Conservation (phyloP, 805 yeast species). For the Wickerhamomyces bovis region DNA sequence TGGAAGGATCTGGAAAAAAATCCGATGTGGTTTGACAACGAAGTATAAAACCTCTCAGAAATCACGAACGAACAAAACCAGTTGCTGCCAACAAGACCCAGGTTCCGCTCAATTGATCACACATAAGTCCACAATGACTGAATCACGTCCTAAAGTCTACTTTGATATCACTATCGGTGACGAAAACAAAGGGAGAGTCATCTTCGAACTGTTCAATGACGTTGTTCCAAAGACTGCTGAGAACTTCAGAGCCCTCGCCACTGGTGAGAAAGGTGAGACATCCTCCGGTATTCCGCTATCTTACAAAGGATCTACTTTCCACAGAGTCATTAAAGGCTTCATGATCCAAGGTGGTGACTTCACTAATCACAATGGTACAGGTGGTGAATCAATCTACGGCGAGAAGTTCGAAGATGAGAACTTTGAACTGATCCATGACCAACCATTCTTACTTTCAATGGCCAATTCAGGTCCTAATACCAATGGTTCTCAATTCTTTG, state of each 20-base stretch:
- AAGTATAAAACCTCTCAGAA: background rate
- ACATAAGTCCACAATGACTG: constrained; percentile 9
- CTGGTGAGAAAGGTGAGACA: constrained; percentile 78
- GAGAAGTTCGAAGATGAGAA: constrained; percentile 89
- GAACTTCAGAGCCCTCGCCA: constrained; percentile 81
- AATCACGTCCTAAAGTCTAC: constrained; percentile 47
- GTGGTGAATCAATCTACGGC: constrained; percentile 80
- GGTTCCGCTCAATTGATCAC: background rate
- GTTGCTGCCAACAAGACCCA: background rate
- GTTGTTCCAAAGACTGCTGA: constrained; percentile 86
- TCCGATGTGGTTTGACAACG: background rate
- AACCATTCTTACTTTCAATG: constrained; percentile 89
- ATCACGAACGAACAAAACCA: no score
- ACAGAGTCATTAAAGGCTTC: constrained; percentile 81
- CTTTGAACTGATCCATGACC: constrained; percentile 67
- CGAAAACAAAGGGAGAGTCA: constrained; percentile 64
- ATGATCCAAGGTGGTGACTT: constrained; percentile 97
- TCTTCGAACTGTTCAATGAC: constrained; percentile 66
- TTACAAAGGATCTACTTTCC: constrained; percentile 87
- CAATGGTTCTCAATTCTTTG: constrained; percentile 93
- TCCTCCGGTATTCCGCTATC: constrained; percentile 56
- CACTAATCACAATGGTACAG: constrained; percentile 66
- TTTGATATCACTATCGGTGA: constrained; percentile 78
- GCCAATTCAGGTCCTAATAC: constrained; percentile 96
- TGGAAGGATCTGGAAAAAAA: constrained; percentile 2